Evolutionary conservation across 1,284 basidiomycete genomes (phyloP), one percentile per base, ranked within the genome.

Genomic region (Ceratobasidium theobromae): DNA sequence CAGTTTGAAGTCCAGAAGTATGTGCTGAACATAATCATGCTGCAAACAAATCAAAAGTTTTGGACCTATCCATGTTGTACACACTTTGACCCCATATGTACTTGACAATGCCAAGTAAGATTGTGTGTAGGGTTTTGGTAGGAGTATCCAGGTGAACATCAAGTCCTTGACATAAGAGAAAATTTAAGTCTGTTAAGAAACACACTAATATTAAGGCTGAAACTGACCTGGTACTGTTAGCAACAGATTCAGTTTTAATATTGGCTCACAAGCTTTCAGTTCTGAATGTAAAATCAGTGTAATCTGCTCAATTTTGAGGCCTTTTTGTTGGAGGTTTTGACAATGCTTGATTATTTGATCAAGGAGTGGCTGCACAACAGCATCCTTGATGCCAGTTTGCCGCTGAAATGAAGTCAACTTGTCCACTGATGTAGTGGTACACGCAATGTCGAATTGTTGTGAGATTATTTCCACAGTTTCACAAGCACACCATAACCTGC

Each of bases 61-160:
- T 6, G 5, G 18, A 18, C 16, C 69, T 72, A 41, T 69, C 68
- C 3, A 72, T 72, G 2, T 69, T 54, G 9, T 25, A 51, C 1
- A 14, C 33, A 23, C 23, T 49, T 38, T 66, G 28, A 57, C 75
- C 71, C 78, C 78, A 80, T 8, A 75, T 28, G 65, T 79, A 79
- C 65, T 79, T 79, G n/a, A 73, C 72, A n/a, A 70, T 55, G 1
- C 78, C 78, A 21, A 80, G 73, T 0, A 78, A 69, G 23, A 69
- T 49, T 5, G 77, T 76, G 53, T 80, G 78, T 1, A 80, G 71
- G 11, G 75, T 72, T 53, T 79, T 77, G 8, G 71, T 68, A 1
- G 77, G 76, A 2, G 77, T 79, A 65, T 80, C 78, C 0, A 66
- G 55, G 67, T 77, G 74, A 2, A 74, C 68, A 67, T 79, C 72